Evolutionary conservation across 1,139 yeast species (phyloP).

Genomic region (Meyerozyma elateridarum): DNA sequence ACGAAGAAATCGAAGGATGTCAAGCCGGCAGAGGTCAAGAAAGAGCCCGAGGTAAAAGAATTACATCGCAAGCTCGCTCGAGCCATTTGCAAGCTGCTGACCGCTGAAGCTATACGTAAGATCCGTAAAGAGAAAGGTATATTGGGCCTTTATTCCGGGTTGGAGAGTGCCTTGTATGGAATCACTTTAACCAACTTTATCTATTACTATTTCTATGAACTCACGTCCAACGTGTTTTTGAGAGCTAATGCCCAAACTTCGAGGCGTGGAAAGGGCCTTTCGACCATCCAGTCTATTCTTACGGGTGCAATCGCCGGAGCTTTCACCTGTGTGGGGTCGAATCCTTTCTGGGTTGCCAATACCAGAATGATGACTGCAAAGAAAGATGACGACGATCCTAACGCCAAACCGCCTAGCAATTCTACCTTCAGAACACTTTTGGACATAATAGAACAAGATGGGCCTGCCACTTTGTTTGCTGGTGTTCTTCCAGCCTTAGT

Average conservation of each 20-base stretch:
- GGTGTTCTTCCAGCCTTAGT: conserved; percentile 87
- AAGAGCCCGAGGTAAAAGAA: conserved; percentile 13
- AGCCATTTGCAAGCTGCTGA: conserved; percentile 19
- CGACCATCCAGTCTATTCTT: conserved; percentile 67
- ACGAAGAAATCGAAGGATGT: conserved; percentile 39
- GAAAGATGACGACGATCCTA: conserved; percentile 25
- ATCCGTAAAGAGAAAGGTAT: conserved; percentile 63
- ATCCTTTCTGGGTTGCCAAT: conserved; percentile 95
- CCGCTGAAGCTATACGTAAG: conserved; percentile 36
- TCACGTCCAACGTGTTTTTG: conserved; percentile 53
- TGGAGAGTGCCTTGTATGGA: conserved; percentile 85
- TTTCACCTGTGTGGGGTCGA: conserved; percentile 78
- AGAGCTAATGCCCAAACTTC: conserved; percentile 27
- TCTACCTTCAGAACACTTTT: conserved; percentile 51
- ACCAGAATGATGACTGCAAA: conserved; percentile 72
- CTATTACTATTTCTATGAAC: conserved; percentile 87
- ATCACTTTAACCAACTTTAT: conserved; percentile 81
- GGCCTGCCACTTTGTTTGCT: conserved; percentile 66
- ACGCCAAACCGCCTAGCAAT: conserved; percentile 15
- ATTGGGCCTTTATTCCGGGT: conserved; percentile 72
- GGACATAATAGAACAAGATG: conserved; percentile 67
- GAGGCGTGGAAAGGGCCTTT: conserved; percentile 36
- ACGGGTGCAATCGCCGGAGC: conserved; percentile 89
- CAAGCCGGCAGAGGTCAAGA: conserved; percentile 14
- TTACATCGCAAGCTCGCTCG: conserved; percentile 18